These are phyloP conservation scores for Cladochytrium replicatum DNA, from an alignment of 192 early-diverging fungal genomes.

Conservation along the genomic window DNA sequence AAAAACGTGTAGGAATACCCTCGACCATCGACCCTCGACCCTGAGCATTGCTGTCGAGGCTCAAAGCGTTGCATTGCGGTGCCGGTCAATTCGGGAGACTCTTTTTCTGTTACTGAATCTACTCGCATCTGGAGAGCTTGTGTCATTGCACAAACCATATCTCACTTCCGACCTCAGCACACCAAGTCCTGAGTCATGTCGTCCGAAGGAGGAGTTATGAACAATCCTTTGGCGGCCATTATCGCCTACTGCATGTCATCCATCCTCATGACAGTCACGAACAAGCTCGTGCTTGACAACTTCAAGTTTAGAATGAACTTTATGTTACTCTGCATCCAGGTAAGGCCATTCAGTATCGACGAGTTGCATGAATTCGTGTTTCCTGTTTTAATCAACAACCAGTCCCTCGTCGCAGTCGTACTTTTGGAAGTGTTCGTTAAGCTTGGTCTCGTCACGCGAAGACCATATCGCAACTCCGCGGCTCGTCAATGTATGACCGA, in stretches of 20 bases:
- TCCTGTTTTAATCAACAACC: background rate
- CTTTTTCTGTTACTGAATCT: no score
- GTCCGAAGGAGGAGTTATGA: conserved; percentile 15
- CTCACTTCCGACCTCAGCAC: no score
- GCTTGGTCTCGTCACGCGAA: conserved; percentile 16
- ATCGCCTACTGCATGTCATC: conserved; percentile 78
- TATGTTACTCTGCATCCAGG: conserved; percentile 43
- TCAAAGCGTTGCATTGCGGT: no score
- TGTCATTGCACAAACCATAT: no score
- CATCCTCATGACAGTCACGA: conserved; percentile 57
- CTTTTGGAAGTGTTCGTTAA: conserved; percentile 37
- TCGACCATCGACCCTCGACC: no score
- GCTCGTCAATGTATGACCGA: conserved; percentile 10
- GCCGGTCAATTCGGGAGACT: no score
- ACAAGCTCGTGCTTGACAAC: conserved; percentile 42
- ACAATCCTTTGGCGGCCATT: conserved; percentile 52
- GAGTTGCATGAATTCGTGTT: conserved; percentile 15
- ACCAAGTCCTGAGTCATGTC: no score
- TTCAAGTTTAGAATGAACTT: conserved; percentile 43
- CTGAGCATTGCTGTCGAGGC: no score
- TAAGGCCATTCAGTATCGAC: conserved; percentile 6
- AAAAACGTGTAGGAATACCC: no score
- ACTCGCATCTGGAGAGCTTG: no score
- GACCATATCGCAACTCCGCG: conserved; percentile 13
- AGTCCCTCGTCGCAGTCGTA: conserved; percentile 19